These are phyloP conservation scores for Plectosphaerella sp. DNA, from an alignment of 2,329 filamentous ascomycete species.

Conservation along the genomic window DNA sequence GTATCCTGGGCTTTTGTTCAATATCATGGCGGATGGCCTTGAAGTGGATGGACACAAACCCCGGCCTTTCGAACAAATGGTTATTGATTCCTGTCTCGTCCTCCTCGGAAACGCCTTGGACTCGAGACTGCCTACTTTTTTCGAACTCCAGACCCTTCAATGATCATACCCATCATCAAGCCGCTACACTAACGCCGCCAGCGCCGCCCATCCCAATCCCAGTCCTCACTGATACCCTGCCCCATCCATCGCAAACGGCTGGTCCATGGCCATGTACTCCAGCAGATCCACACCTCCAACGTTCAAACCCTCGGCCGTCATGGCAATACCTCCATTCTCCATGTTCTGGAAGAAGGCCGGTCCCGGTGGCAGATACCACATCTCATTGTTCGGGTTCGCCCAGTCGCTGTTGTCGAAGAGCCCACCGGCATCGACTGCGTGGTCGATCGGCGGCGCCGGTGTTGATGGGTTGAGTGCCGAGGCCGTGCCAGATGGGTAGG, in stretches of 20 bases:
- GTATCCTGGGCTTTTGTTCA: too few relatives aligned
- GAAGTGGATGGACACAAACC: too few relatives aligned
- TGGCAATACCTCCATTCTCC: constrained; percentile 55
- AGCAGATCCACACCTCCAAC: constrained; percentile 63
- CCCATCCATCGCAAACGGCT: constrained; percentile 26
- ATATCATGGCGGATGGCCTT: too few relatives aligned
- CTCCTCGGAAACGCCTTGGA: too few relatives aligned
- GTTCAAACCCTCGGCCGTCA: constrained; percentile 64
- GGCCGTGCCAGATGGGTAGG: constrained; percentile 41
- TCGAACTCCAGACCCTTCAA: not conserved
- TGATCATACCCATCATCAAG: too few relatives aligned
- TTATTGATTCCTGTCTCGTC: too few relatives aligned
- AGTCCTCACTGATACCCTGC: constrained; percentile 1
- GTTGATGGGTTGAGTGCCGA: constrained; percentile 47
- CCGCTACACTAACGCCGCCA: too few relatives aligned
- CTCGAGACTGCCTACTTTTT: not conserved
- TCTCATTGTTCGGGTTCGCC: constrained; percentile 51
- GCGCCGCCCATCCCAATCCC: not conserved
- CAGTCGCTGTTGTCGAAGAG: constrained; percentile 47
- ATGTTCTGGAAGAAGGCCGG: constrained; percentile 63
- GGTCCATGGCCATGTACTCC: constrained; percentile 64
- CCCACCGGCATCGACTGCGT: constrained; percentile 19
- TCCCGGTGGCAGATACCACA: constrained; percentile 64
- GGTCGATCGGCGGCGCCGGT: constrained; percentile 36
- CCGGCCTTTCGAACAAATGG: too few relatives aligned